Conservation (phyloP, 768 basidiomycete species). For the Lentinula sp. region DNA sequence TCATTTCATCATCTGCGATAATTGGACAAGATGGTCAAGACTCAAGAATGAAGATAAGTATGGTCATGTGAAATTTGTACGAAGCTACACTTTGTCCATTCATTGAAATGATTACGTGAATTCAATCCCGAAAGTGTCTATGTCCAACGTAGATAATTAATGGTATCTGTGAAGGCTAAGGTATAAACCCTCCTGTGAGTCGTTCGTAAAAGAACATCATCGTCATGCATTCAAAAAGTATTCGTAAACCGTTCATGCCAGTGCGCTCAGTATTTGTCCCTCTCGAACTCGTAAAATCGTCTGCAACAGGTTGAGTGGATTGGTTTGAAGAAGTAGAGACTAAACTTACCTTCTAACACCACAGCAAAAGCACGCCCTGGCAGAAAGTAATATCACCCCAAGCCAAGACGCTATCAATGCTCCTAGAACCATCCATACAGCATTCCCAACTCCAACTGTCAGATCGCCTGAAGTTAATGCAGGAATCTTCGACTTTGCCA, state of each 20-base stretch:
- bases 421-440: constrained; percentile 64
- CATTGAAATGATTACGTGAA: background rate
- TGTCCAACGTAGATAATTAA: background rate
- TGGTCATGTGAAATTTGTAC: background rate
- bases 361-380: constrained; percentile 62
- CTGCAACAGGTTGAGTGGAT: background rate
- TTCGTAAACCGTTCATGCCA: background rate
- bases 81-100: background rate
- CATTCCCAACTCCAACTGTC: constrained; percentile 55
- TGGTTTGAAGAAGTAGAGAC: background rate
- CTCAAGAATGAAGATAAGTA: background rate
- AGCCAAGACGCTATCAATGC: constrained; percentile 54
- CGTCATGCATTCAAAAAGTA: background rate
- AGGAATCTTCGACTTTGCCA: constrained; percentile 39
- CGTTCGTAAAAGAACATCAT: background rate
- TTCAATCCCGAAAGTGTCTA: background rate
- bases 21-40: background rate
- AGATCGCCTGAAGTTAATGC: constrained; percentile 32
- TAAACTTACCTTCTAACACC: constrained; percentile 43
- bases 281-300: no score
- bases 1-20: constrained; percentile 3
- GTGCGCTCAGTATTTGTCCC: no score
- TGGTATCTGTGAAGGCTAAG: background rate
- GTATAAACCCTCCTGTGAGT: background rate
- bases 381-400: constrained; percentile 54